phyloP scores from a whole-genome alignment of 2,329 filamentous ascomycete genomes.

The Aspergillus pseudoviridinutans region DNA sequence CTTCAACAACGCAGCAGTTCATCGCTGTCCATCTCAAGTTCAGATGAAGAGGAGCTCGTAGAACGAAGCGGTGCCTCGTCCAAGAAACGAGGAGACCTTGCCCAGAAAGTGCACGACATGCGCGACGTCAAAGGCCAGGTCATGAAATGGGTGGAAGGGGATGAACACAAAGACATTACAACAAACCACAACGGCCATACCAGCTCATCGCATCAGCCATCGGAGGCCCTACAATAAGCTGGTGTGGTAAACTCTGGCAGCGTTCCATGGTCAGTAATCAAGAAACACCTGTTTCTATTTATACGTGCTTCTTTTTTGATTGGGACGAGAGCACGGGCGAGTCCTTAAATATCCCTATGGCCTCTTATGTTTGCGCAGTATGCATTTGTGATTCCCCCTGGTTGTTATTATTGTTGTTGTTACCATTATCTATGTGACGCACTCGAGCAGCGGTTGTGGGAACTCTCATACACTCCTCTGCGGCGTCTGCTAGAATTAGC shows the following conservation, averaged over 20 bases:
- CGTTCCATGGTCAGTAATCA: not conserved
- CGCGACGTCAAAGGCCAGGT: conserved; percentile 36
- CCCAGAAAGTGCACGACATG: conserved; percentile 31
- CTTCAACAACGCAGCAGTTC: conserved; percentile 48
- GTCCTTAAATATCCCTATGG: not conserved
- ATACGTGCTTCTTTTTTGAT: too few relatives aligned
- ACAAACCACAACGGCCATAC: not conserved
- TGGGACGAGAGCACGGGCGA: too few relatives aligned
- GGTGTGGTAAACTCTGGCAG: not conserved
- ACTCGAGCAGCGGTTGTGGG: not conserved
- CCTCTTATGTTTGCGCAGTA: not conserved
- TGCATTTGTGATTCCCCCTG: not conserved
- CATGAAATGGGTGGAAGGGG: conserved; percentile 32
- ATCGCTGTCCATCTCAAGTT: conserved; percentile 50
- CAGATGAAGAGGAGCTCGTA: conserved; percentile 57
- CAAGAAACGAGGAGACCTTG: conserved; percentile 26
- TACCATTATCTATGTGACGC: not conserved
- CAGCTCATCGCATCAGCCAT: not conserved
- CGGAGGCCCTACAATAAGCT: not conserved
- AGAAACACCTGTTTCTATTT: not conserved
- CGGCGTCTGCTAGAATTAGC: not conserved
- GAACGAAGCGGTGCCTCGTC: conserved; percentile 25
- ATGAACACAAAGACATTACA: conserved; percentile 15
- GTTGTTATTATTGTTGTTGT: not conserved
- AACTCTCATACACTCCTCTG: not conserved